Conservation (phyloP, 2,329 filamentous ascomycete genomes). For the Hypoxylon rubiginosum region DNA sequence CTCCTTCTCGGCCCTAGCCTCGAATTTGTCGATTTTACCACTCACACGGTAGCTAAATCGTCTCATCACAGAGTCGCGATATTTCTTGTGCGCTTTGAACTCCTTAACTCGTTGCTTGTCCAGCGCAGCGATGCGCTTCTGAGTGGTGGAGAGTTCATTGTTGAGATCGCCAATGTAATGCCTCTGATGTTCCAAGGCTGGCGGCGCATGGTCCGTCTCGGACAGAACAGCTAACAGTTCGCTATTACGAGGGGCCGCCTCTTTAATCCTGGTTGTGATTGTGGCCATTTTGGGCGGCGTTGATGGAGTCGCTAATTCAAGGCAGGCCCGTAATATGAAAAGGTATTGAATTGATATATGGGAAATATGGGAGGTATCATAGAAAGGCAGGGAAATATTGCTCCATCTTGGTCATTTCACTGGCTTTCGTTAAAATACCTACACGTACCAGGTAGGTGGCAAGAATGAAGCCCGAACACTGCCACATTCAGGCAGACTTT, state of each 20-base stretch:
- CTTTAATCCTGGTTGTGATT: slow-evolving; percentile 56
- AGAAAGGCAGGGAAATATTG: not conserved
- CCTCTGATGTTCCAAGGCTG: slow-evolving; percentile 61
- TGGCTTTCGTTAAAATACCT: not conserved
- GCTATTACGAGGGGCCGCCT: slow-evolving; percentile 57
- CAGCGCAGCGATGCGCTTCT: slow-evolving; percentile 56
- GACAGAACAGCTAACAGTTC: slow-evolving; percentile 62
- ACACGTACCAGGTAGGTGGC: not conserved
- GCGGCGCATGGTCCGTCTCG: slow-evolving; percentile 63
- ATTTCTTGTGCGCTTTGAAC: slow-evolving; percentile 65
- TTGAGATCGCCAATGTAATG: slow-evolving; percentile 62
- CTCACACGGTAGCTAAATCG: slow-evolving; percentile 66
- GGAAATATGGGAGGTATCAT: not conserved
- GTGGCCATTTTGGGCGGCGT: slow-evolving; percentile 36
- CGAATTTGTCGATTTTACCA: slow-evolving; percentile 64
- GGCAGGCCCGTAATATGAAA: not conserved
- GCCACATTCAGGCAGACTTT: not conserved
- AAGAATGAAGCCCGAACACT: not conserved
- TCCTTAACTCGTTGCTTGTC: slow-evolving; percentile 60
- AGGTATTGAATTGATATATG: not conserved
- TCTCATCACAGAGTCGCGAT: slow-evolving; percentile 65
- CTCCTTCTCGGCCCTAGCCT: slow-evolving; percentile 64
- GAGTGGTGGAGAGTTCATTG: slow-evolving; percentile 54
- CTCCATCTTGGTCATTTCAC: not conserved
- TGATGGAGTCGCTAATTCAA: not conserved